These are phyloP conservation scores for Iris pallida DNA, from an alignment of 116 monocot species.

Conservation along the genomic window DNA sequence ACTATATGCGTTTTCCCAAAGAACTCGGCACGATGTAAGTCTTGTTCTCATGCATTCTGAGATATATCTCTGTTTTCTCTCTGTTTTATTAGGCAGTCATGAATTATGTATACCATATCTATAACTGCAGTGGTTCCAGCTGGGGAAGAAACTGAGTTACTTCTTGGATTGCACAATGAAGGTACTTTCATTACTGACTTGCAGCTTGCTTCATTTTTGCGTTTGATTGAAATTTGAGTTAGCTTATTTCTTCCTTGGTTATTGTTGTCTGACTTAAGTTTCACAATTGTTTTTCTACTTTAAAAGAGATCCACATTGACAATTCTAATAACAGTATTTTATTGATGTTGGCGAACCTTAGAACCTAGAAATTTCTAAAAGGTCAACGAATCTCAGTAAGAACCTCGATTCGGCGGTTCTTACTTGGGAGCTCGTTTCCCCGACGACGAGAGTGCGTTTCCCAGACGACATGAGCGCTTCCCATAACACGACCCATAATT, in stretches of 20 bases:
- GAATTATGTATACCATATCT: slow-evolving; percentile 9
- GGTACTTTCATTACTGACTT: slow-evolving; percentile 34
- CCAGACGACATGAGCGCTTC: too few species aligned
- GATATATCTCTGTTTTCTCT: not conserved
- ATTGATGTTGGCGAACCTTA: too few species aligned
- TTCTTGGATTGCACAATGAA: slow-evolving; percentile 93
- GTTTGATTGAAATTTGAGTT: not conserved
- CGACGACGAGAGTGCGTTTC: too few species aligned
- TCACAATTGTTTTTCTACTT: too few species aligned
- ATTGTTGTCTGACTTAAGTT: too few species aligned
- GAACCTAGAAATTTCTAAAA: too few species aligned
- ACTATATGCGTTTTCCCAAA: slow-evolving; percentile 87
- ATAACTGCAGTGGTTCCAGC: slow-evolving; percentile 73
- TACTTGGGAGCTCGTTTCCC: too few species aligned
- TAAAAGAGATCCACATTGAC: too few species aligned
- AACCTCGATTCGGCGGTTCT: too few species aligned
- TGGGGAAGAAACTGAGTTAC: slow-evolving; percentile 79
- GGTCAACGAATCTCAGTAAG: too few species aligned
- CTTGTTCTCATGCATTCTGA: not conserved
- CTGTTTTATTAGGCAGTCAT: slow-evolving; percentile 2
- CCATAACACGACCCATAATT: too few species aligned
- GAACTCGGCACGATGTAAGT: slow-evolving; percentile 66
- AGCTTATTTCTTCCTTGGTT: not conserved
- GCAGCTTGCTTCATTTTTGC: not conserved
- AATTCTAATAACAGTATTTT: too few species aligned